Base-by-base conservation (phyloP, 129 eudicot species). In the Flaveria robusta region DNA sequence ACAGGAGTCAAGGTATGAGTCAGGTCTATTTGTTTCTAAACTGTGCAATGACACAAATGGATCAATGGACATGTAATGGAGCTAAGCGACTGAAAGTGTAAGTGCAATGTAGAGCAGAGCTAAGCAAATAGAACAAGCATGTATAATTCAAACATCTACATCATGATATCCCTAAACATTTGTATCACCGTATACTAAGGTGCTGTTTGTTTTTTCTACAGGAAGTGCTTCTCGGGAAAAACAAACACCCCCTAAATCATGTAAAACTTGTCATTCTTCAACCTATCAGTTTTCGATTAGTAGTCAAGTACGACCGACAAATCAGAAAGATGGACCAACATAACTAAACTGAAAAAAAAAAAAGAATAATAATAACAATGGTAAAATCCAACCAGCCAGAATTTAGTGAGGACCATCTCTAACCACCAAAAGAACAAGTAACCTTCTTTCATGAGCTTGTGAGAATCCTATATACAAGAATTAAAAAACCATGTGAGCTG, bases 401-500 rank as follows among this genome's bases (percentile, higher is more conserved):
- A 47, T 52, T 74, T 20, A 52, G 52, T 72, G 63, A 80, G 79
- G 83, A 67, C 70, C 83, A 80, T 73, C 49, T 72, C 67, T 65
- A 65, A 43, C 68, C 66, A 79, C 70, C 74, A 42, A 72, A 31
- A 65, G 43, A 62, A 14, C 43, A 13, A 64, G 37, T 42, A 65
- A 77, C 69, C 70, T 20, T 56, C 79, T 80, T 62, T 80, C 63
- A 66, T 70, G 71, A 37, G 49, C 65, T 47, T 59, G 77, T 50
- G 27, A 42, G 60, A 64, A 74, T 80, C 60, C 74, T 66, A 18
- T 66, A 73, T 29, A 29, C 43, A 73, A 34, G 62, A 42, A 52
- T 74, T 8, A 52, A 41, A 80, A 47, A 66, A 72, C 79, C 83
- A 73, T 55, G 83, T 80, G 83, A 80, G 83, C 69, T 72, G 68